A percentile compares a stretch with the other conserved stretches of the same genome.
These are phyloP conservation scores for Clavispora phyllophila DNA, from an alignment of 805 yeast genomes.

Conservation along the genomic window DNA sequence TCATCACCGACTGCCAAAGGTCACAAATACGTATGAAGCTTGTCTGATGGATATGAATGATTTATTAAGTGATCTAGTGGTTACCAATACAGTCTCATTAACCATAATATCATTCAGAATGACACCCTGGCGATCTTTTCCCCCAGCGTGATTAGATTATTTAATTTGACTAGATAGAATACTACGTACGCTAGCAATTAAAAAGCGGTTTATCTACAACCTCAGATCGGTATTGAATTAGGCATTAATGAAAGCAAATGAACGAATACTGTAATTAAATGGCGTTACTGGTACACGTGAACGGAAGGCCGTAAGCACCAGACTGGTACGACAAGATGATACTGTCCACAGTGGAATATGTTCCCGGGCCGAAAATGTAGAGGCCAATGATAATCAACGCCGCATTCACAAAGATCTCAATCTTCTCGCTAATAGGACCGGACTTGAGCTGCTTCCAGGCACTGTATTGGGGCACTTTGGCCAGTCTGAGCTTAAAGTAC, in stretches of 20 bases:
- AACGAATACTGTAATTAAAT: constrained; percentile 2
- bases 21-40: no score
- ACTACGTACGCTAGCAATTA: no score
- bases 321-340: constrained; percentile 47
- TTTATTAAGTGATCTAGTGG: no score
- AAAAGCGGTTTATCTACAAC: no score
- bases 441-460: constrained; percentile 21
- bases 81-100: no score
- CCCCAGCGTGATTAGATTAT: no score
- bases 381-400: constrained; percentile 43
- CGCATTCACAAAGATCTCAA: constrained; percentile 33
- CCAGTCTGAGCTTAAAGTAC: constrained; percentile 39
- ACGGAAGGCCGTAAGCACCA: constrained; percentile 47
- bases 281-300: constrained; percentile 43
- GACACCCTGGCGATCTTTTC: no score
- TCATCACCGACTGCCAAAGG: no score
- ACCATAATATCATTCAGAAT: no score
- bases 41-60: no score
- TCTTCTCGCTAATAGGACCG: constrained; percentile 26
- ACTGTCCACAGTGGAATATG: constrained; percentile 51
- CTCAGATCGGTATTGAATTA: no score
- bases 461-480: constrained; percentile 11
- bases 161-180: no score
- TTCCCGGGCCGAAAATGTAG: constrained; percentile 56
- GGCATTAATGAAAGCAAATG: background rate